Evolutionary conservation across 257 asterid species (phyloP), one percentile per base, ranked within the genome.

Genomic region (Phtheirospermum japonicum): DNA sequence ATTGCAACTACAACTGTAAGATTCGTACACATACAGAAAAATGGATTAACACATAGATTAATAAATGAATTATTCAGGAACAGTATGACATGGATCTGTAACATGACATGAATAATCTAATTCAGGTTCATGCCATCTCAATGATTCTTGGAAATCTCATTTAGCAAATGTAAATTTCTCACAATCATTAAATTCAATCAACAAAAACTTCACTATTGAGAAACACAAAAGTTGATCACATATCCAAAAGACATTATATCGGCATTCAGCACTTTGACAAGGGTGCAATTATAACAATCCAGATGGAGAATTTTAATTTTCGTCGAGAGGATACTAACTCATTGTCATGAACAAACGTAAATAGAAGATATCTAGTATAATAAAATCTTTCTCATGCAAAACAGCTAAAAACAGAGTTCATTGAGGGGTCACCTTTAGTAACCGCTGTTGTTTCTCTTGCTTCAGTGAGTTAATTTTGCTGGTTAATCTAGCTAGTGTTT

Each of bases 401-500:
- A 23, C 28, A 7, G 56, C 50, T 50, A 18, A 40, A 55, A 43
- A 36, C 31, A 53, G 26, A 19, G 39, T 31, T 53, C 32, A 37
- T 54, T 51, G 20, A 46, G 57, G 28, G 34, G 30, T 63, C 64
- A 74, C 94, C 88, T 78, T 81, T 49, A 70, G 80, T 56, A 85
- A 61, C 49, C 83, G 77, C 61, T 69, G 80, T 73, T 72, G 77
- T 77, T 87, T 85, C 70, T 84, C 82, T 68, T 87, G 85, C 78
- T 65, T 87, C 72, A 87, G 80, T 46, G 73, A 79, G 71, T 73
- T 76, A 74, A 85, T 59, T 66, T 80, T 74, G 53, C 77, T 72
- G 42, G 87, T 82, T 66, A 85, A 71, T 76, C 84, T 81, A 51
- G 94, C 90, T 43, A 87, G 80, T 28, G 83, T 81, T 71, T 74